Evolutionary conservation across 2,329 filamentous ascomycete species (phyloP).

Genomic region (Blumeriella jaapii): DNA sequence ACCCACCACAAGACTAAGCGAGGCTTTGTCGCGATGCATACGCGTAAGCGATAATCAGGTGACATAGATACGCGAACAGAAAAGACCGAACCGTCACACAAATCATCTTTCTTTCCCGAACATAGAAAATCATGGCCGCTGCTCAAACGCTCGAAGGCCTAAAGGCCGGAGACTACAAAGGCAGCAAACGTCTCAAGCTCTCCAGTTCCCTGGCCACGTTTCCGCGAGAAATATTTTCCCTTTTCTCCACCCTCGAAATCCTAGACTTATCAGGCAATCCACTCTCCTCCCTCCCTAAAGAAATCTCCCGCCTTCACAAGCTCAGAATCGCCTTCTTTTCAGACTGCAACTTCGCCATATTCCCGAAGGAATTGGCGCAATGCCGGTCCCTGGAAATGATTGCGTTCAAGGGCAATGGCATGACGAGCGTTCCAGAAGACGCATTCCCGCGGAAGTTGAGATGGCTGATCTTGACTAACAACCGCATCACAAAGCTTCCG

Average conservation of each 20-base stretch:
- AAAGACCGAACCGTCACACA: no score
- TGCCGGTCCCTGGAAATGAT: slow-evolving; percentile 38
- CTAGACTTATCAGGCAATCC: slow-evolving; percentile 38
- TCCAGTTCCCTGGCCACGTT: slow-evolving; percentile 24
- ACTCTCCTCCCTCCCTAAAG: slow-evolving; percentile 31
- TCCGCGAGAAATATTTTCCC: slow-evolving; percentile 31
- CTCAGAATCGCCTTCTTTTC: slow-evolving; percentile 38
- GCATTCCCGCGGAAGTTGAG: slow-evolving; percentile 33
- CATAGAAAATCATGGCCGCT: slow-evolving; percentile 8
- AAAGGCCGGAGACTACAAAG: slow-evolving; percentile 19
- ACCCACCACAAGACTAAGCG: no score
- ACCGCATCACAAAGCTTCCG: slow-evolving; percentile 31
- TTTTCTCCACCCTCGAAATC: slow-evolving; percentile 32
- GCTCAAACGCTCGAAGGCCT: slow-evolving; percentile 15
- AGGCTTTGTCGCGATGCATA: no score
- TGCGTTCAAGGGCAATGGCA: slow-evolving; percentile 36
- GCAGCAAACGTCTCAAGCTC: slow-evolving; percentile 22
- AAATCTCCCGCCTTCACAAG: slow-evolving; percentile 30
- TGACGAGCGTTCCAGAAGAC: slow-evolving; percentile 32
- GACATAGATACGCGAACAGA: no score
- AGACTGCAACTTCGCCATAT: slow-evolving; percentile 33
- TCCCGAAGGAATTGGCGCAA: slow-evolving; percentile 32
- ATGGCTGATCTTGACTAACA: slow-evolving; percentile 39
- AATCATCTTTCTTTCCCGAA: no score
- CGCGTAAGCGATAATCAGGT: no score